Evolutionary conservation across 305 asterid genomes (phyloP).

Genomic region (Rubia balearica): DNA sequence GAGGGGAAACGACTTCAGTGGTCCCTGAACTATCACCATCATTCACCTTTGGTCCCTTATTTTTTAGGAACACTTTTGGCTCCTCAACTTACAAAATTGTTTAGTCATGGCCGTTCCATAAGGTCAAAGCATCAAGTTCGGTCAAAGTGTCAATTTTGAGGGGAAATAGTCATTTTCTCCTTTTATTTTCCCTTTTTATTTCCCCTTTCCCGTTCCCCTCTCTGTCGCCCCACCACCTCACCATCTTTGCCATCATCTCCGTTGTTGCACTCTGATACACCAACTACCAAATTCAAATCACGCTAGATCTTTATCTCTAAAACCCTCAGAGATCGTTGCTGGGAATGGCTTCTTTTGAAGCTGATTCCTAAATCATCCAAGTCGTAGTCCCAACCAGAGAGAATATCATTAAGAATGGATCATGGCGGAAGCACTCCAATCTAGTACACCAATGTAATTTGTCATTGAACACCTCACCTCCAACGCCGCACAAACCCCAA

Average conservation of each 20-base stretch:
- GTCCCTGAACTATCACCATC: too few relatives aligned
- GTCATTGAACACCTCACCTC: slow-evolving; percentile 61
- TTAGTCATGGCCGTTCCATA: too few relatives aligned
- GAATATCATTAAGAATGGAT: slow-evolving; percentile 73
- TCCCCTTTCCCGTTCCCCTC: neutral
- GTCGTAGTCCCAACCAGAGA: slow-evolving; percentile 73
- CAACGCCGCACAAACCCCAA: slow-evolving; percentile 32
- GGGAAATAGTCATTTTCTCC: too few relatives aligned
- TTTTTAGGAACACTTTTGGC: too few relatives aligned
- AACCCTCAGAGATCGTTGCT: neutral
- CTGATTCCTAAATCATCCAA: slow-evolving; percentile 79
- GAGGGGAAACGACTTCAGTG: too few relatives aligned
- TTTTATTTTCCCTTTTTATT: too few relatives aligned
- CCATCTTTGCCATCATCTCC: neutral
- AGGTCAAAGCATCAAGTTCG: too few relatives aligned
- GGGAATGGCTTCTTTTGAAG: slow-evolving; percentile 99
- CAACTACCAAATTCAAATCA: neutral
- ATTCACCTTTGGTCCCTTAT: too few relatives aligned
- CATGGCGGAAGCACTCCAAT: slow-evolving; percentile 94
- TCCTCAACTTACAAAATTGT: too few relatives aligned
- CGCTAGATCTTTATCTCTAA: neutral
- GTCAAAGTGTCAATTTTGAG: too few relatives aligned
- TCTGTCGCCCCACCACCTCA: neutral
- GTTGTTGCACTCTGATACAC: neutral
- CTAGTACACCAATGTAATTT: slow-evolving; percentile 86